Evolutionary conservation across 371 early-diverging fungal genomes (phyloP), one percentile per base, ranked within the genome.

Genomic region (Haplosporangium sp.): DNA sequence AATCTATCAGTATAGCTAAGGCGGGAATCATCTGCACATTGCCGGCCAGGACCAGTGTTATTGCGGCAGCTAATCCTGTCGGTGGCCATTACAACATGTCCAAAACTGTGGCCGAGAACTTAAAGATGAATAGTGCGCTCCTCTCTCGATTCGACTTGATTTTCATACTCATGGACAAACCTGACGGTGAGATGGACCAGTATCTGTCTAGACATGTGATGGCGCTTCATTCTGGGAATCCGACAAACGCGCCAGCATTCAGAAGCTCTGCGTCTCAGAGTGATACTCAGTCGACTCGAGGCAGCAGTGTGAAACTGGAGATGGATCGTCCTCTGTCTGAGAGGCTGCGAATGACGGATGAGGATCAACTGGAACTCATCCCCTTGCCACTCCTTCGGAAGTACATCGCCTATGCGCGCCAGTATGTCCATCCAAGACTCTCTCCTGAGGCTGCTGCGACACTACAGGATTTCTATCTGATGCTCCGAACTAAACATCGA

Each of bases 21-120:
- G 99, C 99, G 16, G 99, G 99, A 54, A 99, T 99, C 72, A 99
- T 98, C 2, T 99, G 99, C 5, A 95, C 97, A 48, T 85, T 99
- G 20, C 99, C 99, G 68, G 95, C 99, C 8, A 86, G 99, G 61
- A 95, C 99, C 0, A 94, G 96, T 57, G 96, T 99, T 12, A 75
- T 77, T 23, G 99, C 99, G 3, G 99, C 99, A 5, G 99, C 99
- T 13, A 99, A 99, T 82, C 99, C 99, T 29, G 94, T 97, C 9
- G 99, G 98, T 83, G 99, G 99, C 45, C 94, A 99, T 61, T 93
- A 86, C 81, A 92, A 90, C 81, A 92, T 90, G 82, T 83, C 88
- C 46, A 95, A 93, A 73, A 90, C 93, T 5, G 88, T 93, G 0
- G 82, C 90, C 0, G 93, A 92, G 67, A 94, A 94, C 72, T 80